Percentiles rank a stretch among this genome's conserved stretches.
phyloP scores from a whole-genome alignment of 163 green algal genomes.

The Scenedesmus sp. region DNA sequence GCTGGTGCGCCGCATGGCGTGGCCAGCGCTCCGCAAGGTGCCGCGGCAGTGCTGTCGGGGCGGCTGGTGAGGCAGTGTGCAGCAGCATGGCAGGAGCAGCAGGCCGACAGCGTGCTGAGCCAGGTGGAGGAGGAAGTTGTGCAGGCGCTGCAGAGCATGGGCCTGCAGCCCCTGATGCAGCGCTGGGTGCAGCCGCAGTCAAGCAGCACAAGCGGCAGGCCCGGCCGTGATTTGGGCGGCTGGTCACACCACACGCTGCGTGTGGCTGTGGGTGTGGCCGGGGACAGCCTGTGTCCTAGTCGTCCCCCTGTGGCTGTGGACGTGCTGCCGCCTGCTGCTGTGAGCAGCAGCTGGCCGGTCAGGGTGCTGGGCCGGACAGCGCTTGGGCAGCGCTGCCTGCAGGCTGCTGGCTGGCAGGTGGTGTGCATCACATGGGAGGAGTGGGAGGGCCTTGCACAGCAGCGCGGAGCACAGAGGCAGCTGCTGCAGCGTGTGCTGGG shows the following conservation, averaged over 20 bases:
- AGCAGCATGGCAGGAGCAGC: conserved; percentile 24
- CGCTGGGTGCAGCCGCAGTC: not conserved
- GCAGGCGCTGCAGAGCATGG: conserved; percentile 21
- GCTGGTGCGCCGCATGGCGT: not conserved
- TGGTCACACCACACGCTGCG: not conserved
- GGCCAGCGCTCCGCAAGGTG: not conserved
- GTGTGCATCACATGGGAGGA: conserved; percentile 8
- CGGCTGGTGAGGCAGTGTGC: conserved; percentile 15
- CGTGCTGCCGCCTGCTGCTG: not conserved
- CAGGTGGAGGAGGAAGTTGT: conserved; percentile 19
- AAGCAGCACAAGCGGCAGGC: not conserved
- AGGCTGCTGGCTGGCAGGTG: conserved; percentile 41
- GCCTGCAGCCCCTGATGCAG: conserved; percentile 20
- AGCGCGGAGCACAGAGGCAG: not conserved
- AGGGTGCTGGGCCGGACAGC: not conserved
- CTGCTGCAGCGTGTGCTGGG: conserved; percentile 3
- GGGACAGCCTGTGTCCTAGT: not conserved
- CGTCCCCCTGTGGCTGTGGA: conserved; percentile 9
- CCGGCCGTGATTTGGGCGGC: not conserved
- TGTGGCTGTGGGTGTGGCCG: not conserved
- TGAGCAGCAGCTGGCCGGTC: conserved; percentile 27
- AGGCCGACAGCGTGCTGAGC: not conserved
- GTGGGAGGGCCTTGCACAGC: conserved; percentile 17
- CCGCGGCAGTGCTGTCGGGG: not conserved
- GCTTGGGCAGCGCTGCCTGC: conserved; percentile 24